These are phyloP conservation scores for Astragalus membranaceus DNA, from an alignment of 306 rosid species.

Conservation along the genomic window DNA sequence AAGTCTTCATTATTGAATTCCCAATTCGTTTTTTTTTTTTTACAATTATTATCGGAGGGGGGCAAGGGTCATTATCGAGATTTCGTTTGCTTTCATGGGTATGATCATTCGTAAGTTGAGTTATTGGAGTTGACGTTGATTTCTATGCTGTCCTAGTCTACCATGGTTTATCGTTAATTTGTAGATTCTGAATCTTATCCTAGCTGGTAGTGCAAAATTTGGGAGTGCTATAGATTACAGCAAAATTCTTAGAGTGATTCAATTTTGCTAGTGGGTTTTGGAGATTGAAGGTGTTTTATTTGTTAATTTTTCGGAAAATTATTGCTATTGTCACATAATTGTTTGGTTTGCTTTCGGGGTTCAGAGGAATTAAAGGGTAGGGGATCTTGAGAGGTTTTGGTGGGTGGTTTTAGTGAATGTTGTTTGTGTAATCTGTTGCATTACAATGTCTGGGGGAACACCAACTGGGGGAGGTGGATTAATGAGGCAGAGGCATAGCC, in stretches of 20 bases:
- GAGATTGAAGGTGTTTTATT: constrained; percentile 10
- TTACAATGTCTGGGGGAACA: constrained; percentile 90
- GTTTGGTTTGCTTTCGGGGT: constrained; percentile 18
- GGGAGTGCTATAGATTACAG: neutral
- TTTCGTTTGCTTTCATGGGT: constrained; percentile 12
- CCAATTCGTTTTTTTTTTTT: neutral
- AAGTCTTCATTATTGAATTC: constrained; percentile 30
- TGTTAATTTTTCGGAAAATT: constrained; percentile 18
- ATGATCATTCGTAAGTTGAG: constrained; percentile 24
- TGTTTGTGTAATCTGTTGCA: constrained; percentile 28
- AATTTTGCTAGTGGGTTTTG: constrained; percentile 25
- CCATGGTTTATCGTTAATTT: neutral
- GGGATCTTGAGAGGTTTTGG: constrained; percentile 24
- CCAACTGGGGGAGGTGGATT: constrained; percentile 70
- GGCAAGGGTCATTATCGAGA: constrained; percentile 7
- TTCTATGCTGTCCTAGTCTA: constrained; percentile 7
- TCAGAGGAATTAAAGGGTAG: constrained; percentile 4
- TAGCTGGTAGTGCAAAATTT: constrained; percentile 13
- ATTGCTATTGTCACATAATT: constrained; percentile 22
- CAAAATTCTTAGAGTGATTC: constrained; percentile 5
- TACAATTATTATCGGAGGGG: constrained; percentile 17
- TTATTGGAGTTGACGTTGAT: constrained; percentile 8
- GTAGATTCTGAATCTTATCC: constrained; percentile 19
- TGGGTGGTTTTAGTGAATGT: constrained; percentile 24
- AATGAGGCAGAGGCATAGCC: constrained; percentile 97